These are phyloP conservation scores for Cladophialophora exuberans DNA, from an alignment of 2,329 filamentous ascomycete genomes.

Conservation along the genomic window DNA sequence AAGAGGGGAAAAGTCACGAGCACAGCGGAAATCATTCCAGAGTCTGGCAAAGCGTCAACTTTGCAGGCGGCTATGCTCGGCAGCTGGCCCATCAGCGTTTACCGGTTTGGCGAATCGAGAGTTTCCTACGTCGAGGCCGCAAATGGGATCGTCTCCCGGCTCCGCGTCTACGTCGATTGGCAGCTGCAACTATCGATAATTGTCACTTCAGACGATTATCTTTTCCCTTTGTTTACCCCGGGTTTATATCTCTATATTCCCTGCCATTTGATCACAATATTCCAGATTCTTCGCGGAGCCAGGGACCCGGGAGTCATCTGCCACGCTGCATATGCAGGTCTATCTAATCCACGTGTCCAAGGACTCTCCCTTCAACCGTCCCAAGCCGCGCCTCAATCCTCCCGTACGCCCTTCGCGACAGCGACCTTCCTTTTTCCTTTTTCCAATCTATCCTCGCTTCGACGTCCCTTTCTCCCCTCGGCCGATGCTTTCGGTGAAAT, in stretches of 20 bases:
- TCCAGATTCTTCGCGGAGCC: background rate
- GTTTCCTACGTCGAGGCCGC: background rate
- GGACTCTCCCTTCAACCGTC: background rate
- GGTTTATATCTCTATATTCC: background rate
- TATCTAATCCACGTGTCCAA: background rate
- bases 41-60: no score
- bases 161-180: background rate
- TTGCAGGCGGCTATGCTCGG: no score
- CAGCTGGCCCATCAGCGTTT: no score
- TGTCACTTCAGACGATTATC: background rate
- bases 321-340: background rate
- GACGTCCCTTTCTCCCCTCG: no score
- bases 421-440: no score
- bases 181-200: background rate
- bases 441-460: no score
- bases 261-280: background rate
- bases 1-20: no score
- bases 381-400: background rate
- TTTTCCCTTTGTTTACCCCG: background rate
- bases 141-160: background rate
- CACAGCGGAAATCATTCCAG: no score
- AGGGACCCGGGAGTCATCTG: background rate
- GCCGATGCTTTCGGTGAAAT: no score
- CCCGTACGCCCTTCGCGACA: no score
- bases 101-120: background rate